These are phyloP conservation scores for Ambrosia trifida DNA, from an alignment of 129 eudicot genomes.

Conservation along the genomic window DNA sequence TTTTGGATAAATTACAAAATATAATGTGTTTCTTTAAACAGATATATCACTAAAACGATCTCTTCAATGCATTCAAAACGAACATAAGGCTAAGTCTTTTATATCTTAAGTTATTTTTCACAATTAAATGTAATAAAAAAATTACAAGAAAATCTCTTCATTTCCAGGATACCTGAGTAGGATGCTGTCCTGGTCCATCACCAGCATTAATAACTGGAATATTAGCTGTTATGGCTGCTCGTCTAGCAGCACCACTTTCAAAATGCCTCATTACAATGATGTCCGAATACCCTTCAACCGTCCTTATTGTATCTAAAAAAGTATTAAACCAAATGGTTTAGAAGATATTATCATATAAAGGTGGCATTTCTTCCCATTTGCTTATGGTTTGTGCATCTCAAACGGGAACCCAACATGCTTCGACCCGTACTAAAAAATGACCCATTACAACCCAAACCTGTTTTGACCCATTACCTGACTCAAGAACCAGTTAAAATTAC, in stretches of 20 bases:
- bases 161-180: conserved; percentile 67
- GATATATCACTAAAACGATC: not conserved
- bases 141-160: not conserved
- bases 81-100: not conserved
- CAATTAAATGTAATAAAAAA: not conserved
- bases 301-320: conserved; percentile 77
- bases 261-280: conserved; percentile 98
- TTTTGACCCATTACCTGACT: not conserved
- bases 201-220: conserved; percentile 98
- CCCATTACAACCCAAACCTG: not conserved
- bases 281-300: conserved; percentile 95
- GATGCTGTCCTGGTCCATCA: conserved; percentile 99
- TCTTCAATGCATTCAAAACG: not conserved
- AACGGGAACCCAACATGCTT: not conserved
- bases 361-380: not conserved
- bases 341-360: not conserved
- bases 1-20: not conserved
- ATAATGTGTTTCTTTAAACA: not conserved
- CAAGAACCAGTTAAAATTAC: conserved; percentile 35
- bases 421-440: not conserved
- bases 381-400: not conserved
- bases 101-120: not conserved
- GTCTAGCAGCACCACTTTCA: conserved; percentile 96
- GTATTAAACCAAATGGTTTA: conserved; percentile 15
- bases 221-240: conserved; percentile 84